These are phyloP conservation scores for Fusarium ramigenum DNA, from an alignment of 2,329 filamentous ascomycete species.

Conservation along the genomic window DNA sequence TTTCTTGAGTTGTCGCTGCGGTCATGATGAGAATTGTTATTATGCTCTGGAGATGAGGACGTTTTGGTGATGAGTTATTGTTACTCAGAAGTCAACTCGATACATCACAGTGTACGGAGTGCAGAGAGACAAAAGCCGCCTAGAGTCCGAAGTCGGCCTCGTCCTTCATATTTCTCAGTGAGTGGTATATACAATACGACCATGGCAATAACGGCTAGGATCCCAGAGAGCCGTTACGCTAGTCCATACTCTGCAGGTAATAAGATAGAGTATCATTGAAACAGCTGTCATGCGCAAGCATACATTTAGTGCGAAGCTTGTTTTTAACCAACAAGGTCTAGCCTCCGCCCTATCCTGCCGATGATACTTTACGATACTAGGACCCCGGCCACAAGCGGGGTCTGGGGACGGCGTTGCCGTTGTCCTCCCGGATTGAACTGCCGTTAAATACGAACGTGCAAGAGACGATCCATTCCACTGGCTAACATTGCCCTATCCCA, in stretches of 20 bases:
- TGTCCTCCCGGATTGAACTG: neutral
- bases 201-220: neutral
- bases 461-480: neutral
- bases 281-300: neutral
- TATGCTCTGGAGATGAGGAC: neutral
- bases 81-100: neutral
- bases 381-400: neutral
- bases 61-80: neutral
- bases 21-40: neutral
- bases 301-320: no score
- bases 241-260: neutral
- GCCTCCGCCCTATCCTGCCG: neutral
- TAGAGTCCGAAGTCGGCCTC: neutral
- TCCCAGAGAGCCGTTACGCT: neutral
- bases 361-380: neutral
- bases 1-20: neutral
- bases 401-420: neutral
- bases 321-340: neutral
- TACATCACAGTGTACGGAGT: neutral
- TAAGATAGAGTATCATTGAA: neutral
- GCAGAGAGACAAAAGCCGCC: no score
- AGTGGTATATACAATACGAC: neutral
- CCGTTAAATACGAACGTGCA: neutral
- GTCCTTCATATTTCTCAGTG: neutral
- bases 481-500: neutral